A percentile compares a stretch with the other conserved stretches of the same genome.
Conservation (phyloP, 2,329 filamentous ascomycete species). For the Orbilia ellipsospora region DNA sequence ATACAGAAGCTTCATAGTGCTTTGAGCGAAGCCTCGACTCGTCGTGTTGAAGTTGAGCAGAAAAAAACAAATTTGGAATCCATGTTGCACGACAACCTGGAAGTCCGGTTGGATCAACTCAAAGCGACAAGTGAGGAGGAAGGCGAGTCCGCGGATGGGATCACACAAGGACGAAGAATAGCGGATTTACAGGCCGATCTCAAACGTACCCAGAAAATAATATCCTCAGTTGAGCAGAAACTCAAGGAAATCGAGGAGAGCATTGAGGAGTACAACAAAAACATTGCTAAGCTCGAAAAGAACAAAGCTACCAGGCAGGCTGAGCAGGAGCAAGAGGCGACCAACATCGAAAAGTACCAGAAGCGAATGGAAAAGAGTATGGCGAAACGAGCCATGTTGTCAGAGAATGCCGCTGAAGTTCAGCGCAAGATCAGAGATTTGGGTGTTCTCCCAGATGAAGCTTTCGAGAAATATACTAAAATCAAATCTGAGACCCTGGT, state of each 20-base stretch:
- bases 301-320: constrained; percentile 63
- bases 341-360: constrained; percentile 83
- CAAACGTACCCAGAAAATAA: constrained; percentile 76
- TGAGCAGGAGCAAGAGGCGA: constrained; percentile 75
- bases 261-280: constrained; percentile 69
- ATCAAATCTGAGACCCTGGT: constrained; percentile 80
- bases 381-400: constrained; percentile 84
- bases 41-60: constrained; percentile 80
- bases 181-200: constrained; percentile 84
- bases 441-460: constrained; percentile 91
- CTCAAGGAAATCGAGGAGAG: constrained; percentile 79
- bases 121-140: constrained; percentile 70
- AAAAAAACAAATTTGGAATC: constrained; percentile 86
- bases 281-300: constrained; percentile 61
- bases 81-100: constrained; percentile 87
- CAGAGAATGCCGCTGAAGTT: constrained; percentile 80
- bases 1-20: constrained; percentile 80
- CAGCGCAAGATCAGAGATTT: constrained; percentile 90
- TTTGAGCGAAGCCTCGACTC: constrained; percentile 78
- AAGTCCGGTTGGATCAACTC: constrained; percentile 86
- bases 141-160: constrained; percentile 68
- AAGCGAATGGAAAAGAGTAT: constrained; percentile 92
- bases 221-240: constrained; percentile 75
- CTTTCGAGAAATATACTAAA: constrained; percentile 88
- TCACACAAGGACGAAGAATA: constrained; percentile 72